phyloP scores from a whole-genome alignment of 805 yeast species.

The Nakazawaea populi region DNA sequence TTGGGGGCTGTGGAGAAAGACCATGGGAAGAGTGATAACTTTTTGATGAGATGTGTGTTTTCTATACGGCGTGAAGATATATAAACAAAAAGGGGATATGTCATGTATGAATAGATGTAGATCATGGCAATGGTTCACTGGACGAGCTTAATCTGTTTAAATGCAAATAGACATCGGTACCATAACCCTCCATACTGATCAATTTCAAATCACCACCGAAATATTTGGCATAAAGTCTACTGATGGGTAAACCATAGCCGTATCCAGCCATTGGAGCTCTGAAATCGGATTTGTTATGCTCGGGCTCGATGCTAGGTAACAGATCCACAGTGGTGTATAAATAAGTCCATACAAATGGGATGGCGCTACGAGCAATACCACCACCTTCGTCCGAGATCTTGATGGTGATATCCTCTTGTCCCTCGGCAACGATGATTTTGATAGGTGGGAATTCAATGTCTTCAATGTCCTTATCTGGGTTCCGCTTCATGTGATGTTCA shows the following conservation, averaged over 20 bases:
- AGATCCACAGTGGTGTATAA: conserved; percentile 82
- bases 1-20: too few relatives aligned
- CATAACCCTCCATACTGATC: conserved; percentile 90
- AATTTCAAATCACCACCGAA: conserved; percentile 87
- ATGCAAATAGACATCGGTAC: conserved; percentile 88
- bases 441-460: conserved; percentile 78
- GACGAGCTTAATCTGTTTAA: conserved; percentile 71
- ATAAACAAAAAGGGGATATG: background rate
- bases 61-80: too few relatives aligned
- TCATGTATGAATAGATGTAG: background rate
- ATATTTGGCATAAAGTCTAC: conserved; percentile 80
- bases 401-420: conserved; percentile 85
- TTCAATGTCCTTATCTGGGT: conserved; percentile 43
- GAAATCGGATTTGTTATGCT: conserved; percentile 54
- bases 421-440: conserved; percentile 82
- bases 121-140: conserved; percentile 58
- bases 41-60: too few relatives aligned
- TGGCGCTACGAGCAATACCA: conserved; percentile 79
- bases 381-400: conserved; percentile 93
- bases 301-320: conserved; percentile 60
- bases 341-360: conserved; percentile 87
- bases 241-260: conserved; percentile 87
- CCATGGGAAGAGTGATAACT: too few relatives aligned
- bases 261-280: conserved; percentile 93
- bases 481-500: conserved; percentile 61